Conservation (phyloP, 208 protist genomes). For the Trypanosoma rangeli region DNA sequence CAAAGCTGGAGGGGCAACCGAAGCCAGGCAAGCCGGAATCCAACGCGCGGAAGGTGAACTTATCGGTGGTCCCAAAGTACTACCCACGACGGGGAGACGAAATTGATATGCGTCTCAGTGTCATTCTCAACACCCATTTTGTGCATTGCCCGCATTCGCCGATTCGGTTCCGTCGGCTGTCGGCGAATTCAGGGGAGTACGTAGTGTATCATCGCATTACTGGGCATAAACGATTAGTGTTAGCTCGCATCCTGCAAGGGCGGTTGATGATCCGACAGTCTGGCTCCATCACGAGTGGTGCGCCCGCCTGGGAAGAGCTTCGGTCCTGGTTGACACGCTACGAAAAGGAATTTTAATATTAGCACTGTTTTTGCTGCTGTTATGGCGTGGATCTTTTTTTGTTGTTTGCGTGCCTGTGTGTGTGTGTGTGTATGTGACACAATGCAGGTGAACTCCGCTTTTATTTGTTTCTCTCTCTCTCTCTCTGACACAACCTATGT, state of each 20-base stretch:
- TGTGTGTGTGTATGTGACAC: not conserved
- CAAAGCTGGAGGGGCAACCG: not conserved
- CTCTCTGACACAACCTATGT: not conserved
- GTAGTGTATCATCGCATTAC: constrained; percentile 55
- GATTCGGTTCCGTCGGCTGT: constrained; percentile 55
- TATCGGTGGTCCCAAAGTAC: constrained; percentile 37
- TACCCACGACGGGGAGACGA: constrained; percentile 55
- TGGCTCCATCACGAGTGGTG: not conserved
- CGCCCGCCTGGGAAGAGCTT: constrained; percentile 13
- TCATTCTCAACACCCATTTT: constrained; percentile 59
- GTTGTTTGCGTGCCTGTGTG: not conserved
- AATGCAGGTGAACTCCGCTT: not conserved
- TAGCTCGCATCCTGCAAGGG: constrained; percentile 54
- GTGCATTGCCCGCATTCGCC: constrained; percentile 28
- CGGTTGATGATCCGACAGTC: constrained; percentile 47
- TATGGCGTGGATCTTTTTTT: too few relatives aligned
- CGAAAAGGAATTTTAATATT: not conserved
- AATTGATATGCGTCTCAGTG: constrained; percentile 51
- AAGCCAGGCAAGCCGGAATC: not conserved
- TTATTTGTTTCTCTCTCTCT: constrained; percentile 4
- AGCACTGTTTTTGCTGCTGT: not conserved
- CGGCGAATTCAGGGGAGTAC: constrained; percentile 62
- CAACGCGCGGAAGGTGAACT: not conserved
- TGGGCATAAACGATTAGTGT: constrained; percentile 42
- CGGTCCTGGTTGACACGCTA: constrained; percentile 13